Evolutionary conservation across 2,329 filamentous ascomycete species (phyloP), one percentile per base, ranked within the genome.

Genomic region (Fusarium sp.): DNA sequence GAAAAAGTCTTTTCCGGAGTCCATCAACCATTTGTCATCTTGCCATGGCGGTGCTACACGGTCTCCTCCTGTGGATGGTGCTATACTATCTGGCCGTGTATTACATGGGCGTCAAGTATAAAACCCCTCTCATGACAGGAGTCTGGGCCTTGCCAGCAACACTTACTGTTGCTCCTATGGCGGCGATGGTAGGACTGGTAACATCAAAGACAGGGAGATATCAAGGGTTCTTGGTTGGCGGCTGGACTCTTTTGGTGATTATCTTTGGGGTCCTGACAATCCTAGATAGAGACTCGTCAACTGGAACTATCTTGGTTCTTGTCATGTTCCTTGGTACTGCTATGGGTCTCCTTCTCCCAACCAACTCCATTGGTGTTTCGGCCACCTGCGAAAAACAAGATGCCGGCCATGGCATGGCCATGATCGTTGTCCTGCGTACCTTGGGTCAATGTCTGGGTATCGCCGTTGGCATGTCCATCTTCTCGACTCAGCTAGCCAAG

Each of bases 351-450:
- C 80, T 92, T 8, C 90, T 91, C 77, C 87, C 90, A 0, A 82
- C 85, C n/a, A 87, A 91, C 79, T 84, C 82, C 0, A 86, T 91
- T 34, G 85, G 87, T 3, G 85, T 92, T 25, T 90, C 93, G 77
- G 89, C 90, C 10, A 74, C 68, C 7, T 71, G 69, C 9, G 34
- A 48, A 11, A 58, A 63, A n/a, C 51, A 30, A 9, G 70, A 74
- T 12, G 66, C 64, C 37, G 73, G 70, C 3, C 72, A 75, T 46
- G 72, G 73, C n/a, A 68, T 74, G 20, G 69, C 66, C 43, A 74
- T 77, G 74, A 69, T 75, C 30, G 68, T 69, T 40, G 63, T 75
- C n/a, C 28, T 77, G 28, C 59, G 75, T 46, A 68, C 74, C 12
- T 69, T 71, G 43, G 75, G 75, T 14, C 73, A 77, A 57, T 76